phyloP scores from a whole-genome alignment of 2,329 filamentous ascomycete genomes.

The Paecilomyces niveus region DNA sequence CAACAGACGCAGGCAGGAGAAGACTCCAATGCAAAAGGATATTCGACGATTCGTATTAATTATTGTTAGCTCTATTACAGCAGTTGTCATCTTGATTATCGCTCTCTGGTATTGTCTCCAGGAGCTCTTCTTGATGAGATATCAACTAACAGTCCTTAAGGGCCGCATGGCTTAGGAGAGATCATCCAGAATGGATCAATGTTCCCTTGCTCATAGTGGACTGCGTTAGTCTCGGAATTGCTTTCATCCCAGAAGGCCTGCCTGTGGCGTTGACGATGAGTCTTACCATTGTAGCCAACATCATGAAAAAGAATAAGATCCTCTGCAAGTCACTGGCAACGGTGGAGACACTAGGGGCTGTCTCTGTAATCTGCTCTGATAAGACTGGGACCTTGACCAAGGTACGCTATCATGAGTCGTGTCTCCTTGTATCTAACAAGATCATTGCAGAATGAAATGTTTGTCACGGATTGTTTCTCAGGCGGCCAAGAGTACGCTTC shows the following conservation, averaged over 20 bases:
- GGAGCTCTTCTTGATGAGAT: not conserved
- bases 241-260: conserved; percentile 69
- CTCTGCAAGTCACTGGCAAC: conserved; percentile 75
- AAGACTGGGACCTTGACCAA: conserved; percentile 57
- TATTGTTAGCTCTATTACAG: conserved; percentile 60
- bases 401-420: conserved; percentile 4
- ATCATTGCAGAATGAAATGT: conserved; percentile 57
- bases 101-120: not conserved
- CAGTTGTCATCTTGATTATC: conserved; percentile 44
- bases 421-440: conserved; percentile 2
- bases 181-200: conserved; percentile 63
- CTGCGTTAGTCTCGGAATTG: conserved; percentile 65
- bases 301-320: conserved; percentile 70
- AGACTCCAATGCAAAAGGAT: conserved; percentile 66
- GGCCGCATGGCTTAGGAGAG: conserved; percentile 61
- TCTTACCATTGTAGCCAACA: conserved; percentile 67
- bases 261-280: conserved; percentile 64
- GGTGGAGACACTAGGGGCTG: conserved; percentile 66
- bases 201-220: conserved; percentile 65
- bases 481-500: not conserved
- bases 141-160: conserved; percentile 30
- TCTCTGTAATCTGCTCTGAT: conserved; percentile 68
- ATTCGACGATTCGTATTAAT: conserved; percentile 65
- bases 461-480: conserved; percentile 55
- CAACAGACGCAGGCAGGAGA: conserved; percentile 58